Evolutionary conservation across 371 early-diverging fungal species (phyloP), one percentile per base, ranked within the genome.

Genomic region (Batrachochytrium dendrobatidis): DNA sequence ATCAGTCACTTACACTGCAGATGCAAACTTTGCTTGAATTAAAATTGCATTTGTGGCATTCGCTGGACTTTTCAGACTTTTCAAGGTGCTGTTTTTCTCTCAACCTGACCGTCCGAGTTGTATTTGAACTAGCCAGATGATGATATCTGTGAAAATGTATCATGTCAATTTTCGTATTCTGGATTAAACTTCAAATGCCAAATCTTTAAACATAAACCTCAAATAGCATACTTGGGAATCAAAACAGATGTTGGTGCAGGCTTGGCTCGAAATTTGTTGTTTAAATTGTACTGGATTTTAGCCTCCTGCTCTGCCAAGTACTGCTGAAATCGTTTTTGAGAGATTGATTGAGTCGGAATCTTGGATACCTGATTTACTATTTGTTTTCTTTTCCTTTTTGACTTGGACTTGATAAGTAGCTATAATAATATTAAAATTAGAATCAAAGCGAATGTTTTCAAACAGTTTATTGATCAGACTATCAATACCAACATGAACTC

Each of bases 191-290:
- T n/a, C 15, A n/a, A 12, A 39, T n/a, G 12, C n/a, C 39, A 39
- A 39, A n/a, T 39, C 39, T 12, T 39, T n/a, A n/a, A 12, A 12
- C 39, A n/a, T n/a, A n/a, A 39, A n/a, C 39, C 39, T 39, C 15
- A 39, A 39, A 51, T 51, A 3, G 4, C 25, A 17, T 20, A 56
- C 57, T 43, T 56, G 5, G 57, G 57, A 0, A 56, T 20, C 25
- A 56, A 12, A 0, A 49, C 28, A 17, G 57, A 56, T n/a, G 28
- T 26, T 8, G 57, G 57, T 32, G 29, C 45, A 0, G 57, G 45
- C 29, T 10, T 56, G 17, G 57, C 57, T 56, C 18, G 12, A 46
- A 56, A 56, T 24, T 43, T 43, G 44, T 32, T 43, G 22, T 46
- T 35, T 26, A 43, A 26, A 30, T 39, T 33, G 46, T 34, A 17